Evolutionary conservation across 1,284 basidiomycete species (phyloP).

Genomic region (Ustilago hordei): DNA sequence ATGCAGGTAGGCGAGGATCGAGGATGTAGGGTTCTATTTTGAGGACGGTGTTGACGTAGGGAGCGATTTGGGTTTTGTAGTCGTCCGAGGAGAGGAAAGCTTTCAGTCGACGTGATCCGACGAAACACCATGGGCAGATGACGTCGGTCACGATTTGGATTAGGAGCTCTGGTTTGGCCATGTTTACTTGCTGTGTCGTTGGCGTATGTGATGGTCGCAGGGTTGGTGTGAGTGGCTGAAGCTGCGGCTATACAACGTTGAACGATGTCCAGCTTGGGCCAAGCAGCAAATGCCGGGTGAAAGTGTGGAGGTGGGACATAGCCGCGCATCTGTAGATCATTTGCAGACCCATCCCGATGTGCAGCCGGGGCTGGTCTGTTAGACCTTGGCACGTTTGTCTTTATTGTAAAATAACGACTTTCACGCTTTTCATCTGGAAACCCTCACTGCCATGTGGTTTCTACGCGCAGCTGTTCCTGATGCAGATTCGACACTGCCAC

Average conservation of each 20-base stretch:
- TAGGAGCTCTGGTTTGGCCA: slow-evolving; percentile 52
- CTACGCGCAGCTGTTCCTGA: neutral
- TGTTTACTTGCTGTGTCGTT: slow-evolving; percentile 6
- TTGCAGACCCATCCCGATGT: neutral
- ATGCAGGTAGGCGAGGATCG: slow-evolving; percentile 46
- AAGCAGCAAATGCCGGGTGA: slow-evolving; percentile 10
- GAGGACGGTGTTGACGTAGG: slow-evolving; percentile 37
- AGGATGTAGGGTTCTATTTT: slow-evolving; percentile 56
- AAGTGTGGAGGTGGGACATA: slow-evolving; percentile 27
- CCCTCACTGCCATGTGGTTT: neutral
- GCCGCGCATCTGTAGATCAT: slow-evolving; percentile 5
- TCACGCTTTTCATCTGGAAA: slow-evolving; percentile 10
- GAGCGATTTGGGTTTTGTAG: slow-evolving; percentile 46
- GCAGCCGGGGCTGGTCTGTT: neutral
- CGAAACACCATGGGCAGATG: slow-evolving; percentile 59
- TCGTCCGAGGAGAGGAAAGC: slow-evolving; percentile 45
- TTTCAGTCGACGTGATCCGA: slow-evolving; percentile 46
- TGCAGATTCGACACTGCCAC: slow-evolving; percentile 1
- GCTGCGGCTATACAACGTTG: neutral
- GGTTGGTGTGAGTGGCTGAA: neutral
- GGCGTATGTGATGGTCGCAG: neutral
- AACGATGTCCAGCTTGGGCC: slow-evolving; percentile 25
- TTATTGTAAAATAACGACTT: neutral
- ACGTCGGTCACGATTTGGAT: slow-evolving; percentile 48
- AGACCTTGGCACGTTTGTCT: neutral